Evolutionary conservation across 164 flowering plant genomes (phyloP), one percentile per base, ranked within the genome.

Genomic region (Platanus orientalis): DNA sequence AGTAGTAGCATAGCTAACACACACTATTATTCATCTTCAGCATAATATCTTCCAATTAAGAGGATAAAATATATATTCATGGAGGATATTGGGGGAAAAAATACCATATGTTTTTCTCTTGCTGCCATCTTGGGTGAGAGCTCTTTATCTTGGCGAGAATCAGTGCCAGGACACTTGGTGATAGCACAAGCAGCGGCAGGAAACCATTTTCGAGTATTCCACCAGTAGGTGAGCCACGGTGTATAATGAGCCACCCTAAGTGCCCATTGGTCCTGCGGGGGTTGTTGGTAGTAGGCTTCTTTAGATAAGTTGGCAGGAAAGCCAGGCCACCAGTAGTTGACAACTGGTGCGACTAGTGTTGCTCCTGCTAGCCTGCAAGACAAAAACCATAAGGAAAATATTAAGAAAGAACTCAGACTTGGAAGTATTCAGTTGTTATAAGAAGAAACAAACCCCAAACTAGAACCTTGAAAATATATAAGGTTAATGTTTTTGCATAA

Each of bases 291-390:
- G 66, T 65, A 86, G 11, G 80, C 88, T 69, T 82, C 85, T 16
- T 50, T 82, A 11, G 91, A 76, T 65, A 89, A 57, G 69, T 83
- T 80, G 52, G 84, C 70, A 20, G 98, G 98, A 55, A 89, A 73
- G 23, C 80, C 77, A 53, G 81, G 72, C 98, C 98, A 92, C 96
- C 98, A 89, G 73, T 83, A 86, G 74, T 89, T 92, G 7, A 83
- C 72, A 4, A 77, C 89, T 27, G 96, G 98, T 63, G 92, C 86
- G 19, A 89, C 0, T 32, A 89, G 76, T 7, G 83, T n/a, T 39
- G 84, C 96, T 24, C 98, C 96, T 24, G 93, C 90, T 61, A 91
- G 60, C 83, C 97, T 91, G 82, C 63, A 6, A 55, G 10, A 2
- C 17, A 32, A 26, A 64, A 61, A 17, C 17, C 47, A 16, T 63